Evolutionary conservation across 129 eudicot genomes (phyloP).

Genomic region (Lactuca sativa): DNA sequence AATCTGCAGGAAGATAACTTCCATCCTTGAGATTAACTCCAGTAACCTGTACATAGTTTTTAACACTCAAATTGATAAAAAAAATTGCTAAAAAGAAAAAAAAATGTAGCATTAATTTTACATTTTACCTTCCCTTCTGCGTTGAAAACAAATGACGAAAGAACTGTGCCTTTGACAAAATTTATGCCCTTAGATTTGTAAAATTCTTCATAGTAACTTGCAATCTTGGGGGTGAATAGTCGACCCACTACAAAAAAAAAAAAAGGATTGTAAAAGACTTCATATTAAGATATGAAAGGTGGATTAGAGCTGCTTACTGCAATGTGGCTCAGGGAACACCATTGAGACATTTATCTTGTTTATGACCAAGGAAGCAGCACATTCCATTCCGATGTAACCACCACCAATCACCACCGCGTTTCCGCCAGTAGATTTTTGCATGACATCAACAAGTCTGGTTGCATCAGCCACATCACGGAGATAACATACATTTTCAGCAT

Average conservation of each 20-base stretch:
- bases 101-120: conserved; percentile 19
- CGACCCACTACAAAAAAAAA: conserved; percentile 63
- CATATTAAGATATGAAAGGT: neutral
- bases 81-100: no score
- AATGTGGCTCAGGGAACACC: conserved; percentile 95
- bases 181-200: conserved; percentile 82
- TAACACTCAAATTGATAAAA: no score
- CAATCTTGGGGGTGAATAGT: conserved; percentile 88
- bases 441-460: conserved; percentile 65
- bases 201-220: conserved; percentile 80
- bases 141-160: conserved; percentile 78
- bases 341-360: conserved; percentile 85
- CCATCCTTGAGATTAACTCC: conserved; percentile 92
- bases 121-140: conserved; percentile 77
- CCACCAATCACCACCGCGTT: conserved; percentile 98
- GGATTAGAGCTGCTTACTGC: conserved; percentile 56
- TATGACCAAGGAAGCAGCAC: conserved; percentile 94
- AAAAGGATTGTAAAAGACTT: no score
- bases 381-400: conserved; percentile 98
- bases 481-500: conserved; percentile 92
- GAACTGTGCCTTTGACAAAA: conserved; percentile 86
- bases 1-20: conserved; percentile 68
- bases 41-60: conserved; percentile 48
- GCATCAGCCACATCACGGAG: conserved; percentile 94
- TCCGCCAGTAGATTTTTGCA: conserved; percentile 71